Conservation (phyloP, 495 filamentous ascomycete genomes). For the Penicillium lividum region DNA sequence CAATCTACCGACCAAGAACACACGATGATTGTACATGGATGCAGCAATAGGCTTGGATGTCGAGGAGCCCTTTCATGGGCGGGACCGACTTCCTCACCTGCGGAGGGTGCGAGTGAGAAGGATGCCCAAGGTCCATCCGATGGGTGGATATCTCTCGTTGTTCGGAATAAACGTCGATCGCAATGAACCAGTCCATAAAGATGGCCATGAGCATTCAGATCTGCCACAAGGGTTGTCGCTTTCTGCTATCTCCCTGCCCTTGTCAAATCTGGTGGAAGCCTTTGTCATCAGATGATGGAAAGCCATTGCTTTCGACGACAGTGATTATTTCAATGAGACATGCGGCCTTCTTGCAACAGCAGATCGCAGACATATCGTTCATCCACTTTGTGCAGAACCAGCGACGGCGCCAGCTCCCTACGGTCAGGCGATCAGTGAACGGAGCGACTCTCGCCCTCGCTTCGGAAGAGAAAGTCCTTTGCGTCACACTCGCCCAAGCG, state of each 20-base stretch:
- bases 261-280: not conserved
- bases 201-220: not conserved
- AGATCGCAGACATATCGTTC: constrained; percentile 3
- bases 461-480: not conserved
- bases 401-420: not conserved
- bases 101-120: not conserved
- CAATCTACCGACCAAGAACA: not conserved
- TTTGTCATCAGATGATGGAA: not conserved
- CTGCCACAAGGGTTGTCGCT: not conserved
- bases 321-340: not conserved
- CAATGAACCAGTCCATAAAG: not conserved
- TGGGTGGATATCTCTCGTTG: not conserved
- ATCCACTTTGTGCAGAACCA: not conserved
- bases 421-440: not conserved
- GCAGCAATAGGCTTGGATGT: not conserved
- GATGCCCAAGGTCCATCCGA: not conserved
- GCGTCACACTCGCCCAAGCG: not conserved
- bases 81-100: not conserved
- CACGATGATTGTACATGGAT: not conserved
- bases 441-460: not conserved
- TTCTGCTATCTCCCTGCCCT: not conserved
- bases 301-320: constrained; percentile 5
- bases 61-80: not conserved
- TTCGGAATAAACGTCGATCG: not conserved
- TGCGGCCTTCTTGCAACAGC: not conserved